These are phyloP conservation scores for Paraphaeosphaeria minitans DNA, from an alignment of 2,329 filamentous ascomycete species.

Conservation along the genomic window DNA sequence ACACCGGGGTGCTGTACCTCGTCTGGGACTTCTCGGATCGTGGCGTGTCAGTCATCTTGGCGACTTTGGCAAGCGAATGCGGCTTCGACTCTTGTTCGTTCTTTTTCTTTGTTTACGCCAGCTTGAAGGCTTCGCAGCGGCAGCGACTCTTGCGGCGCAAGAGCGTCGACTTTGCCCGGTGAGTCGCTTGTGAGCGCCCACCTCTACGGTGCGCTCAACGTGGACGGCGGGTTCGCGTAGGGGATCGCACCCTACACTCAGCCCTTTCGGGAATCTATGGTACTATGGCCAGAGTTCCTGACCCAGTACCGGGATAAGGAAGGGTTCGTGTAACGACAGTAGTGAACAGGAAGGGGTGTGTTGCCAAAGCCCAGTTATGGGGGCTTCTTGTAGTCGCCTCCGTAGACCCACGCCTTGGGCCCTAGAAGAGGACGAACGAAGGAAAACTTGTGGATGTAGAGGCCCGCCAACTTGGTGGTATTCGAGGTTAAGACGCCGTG, in stretches of 20 bases:
- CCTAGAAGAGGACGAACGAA: constrained; percentile 88
- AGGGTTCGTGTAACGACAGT: constrained; percentile 25
- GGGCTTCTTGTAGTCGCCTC: constrained; percentile 90
- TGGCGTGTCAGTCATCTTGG: constrained; percentile 59
- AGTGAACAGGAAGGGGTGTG: constrained; percentile 20
- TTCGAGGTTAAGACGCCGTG: constrained; percentile 48
- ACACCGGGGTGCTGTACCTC: constrained; percentile 74
- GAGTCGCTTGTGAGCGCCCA: constrained; percentile 62
- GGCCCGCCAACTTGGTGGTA: constrained; percentile 93
- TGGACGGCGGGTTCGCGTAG: constrained; percentile 55
- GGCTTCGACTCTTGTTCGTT: constrained; percentile 22
- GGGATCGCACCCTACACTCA: constrained; percentile 52
- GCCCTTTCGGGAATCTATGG: constrained; percentile 33
- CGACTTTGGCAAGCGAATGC: constrained; percentile 31
- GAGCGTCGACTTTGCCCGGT: constrained; percentile 39
- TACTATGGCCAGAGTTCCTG: constrained; percentile 34
- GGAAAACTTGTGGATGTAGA: constrained; percentile 72
- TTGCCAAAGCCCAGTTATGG: constrained; percentile 76
- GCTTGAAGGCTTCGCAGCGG: constrained; percentile 21
- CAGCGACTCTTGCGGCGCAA: constrained; percentile 37
- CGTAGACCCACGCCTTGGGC: constrained; percentile 92
- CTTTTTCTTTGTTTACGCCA: constrained; percentile 27
- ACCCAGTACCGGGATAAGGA: constrained; percentile 28
- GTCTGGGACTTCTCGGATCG: constrained; percentile 70
- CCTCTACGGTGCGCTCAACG: constrained; percentile 57